Evolutionary conservation across 2,329 filamentous ascomycete genomes (phyloP), one percentile per base, ranked within the genome.

Genomic region (Talaromyces islandicus): DNA sequence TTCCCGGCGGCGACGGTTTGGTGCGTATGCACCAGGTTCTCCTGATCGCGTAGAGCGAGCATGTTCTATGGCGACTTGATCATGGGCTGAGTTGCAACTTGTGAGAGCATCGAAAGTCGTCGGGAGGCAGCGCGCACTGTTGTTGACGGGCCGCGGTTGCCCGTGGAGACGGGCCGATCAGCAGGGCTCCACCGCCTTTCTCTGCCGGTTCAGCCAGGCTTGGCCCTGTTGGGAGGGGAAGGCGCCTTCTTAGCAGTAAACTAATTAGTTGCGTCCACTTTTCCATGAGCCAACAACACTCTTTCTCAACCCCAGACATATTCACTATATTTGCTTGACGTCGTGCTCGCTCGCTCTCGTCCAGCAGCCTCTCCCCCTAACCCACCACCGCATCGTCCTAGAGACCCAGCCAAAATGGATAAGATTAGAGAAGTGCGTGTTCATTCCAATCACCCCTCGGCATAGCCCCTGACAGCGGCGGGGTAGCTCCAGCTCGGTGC

Each of bases 11-110:
- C 86, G 55, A 81, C 84, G 62, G 86, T 83, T 71, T 92, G 90
- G 72, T 89, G 89, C 65, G 82, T 84, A 72, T 91, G 87, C 68
- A 91, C 84, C 73, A 91, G 78, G 76, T 97, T 97, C 76, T 97
- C 92, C 78, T 96, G 91, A 75, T 96, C 90, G 68, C 87, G 85
- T 70, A 88, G 82, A 62, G 90, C 89, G 71, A 91, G 81, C 91
- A 92, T 96, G 4, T 46, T 46, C 43, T 19, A 46, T 11, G 1
- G 19, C 19, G 21, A 24, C n/a, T 48, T 11, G 54, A 25, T 57
- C 41, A 32, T 58, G 21, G 14, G 17, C 48, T 32, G n/a, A 21
- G 32, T 12, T 35, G 32, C 32, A 35, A 35, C 12, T 35, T 14
- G 12, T 12, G 32, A 35, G 32, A 35, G 12, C 25, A 27, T 27